Base-by-base conservation (phyloP, 352 stramenopile genomes). In the Phytopythium vexans region DNA sequence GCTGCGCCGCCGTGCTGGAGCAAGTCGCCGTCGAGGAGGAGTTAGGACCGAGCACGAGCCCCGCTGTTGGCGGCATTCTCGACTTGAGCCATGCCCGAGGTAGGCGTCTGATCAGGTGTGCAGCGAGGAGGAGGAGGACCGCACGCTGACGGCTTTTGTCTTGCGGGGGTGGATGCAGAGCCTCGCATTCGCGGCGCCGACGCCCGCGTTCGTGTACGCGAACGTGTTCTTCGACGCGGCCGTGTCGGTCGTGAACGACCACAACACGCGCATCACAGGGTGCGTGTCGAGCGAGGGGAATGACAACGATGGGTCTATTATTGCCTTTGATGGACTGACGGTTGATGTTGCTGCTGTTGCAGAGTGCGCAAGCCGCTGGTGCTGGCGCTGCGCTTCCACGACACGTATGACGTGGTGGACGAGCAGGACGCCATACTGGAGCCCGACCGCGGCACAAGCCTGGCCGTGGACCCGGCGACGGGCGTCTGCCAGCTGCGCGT, bases 381-480 rank as follows among this genome's bases (percentile, higher is more conserved):
- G 52, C 72, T 88, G 54, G 85, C 67, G 1, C 44, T 91, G 51
- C 77, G 81, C 37, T 91, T 74, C 66, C 70, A 88, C 62, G 81
- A 89, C 68, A 87, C 81, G 54, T 85, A 88, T 66, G 81, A 91
- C 60, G 56, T 87, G 9, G 78, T 89, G 6, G 55, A 76, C 1
- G 74, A 88, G 42, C 81, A 88, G 58, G 71, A 76, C 36, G 60
- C 81, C 1, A 57, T 82, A 42, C 60, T 82, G 14, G 56, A 51
- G 39, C 37, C 66, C 21, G 63, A 66, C 46, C 49, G 59, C 31
- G 14, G 55, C 0, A 51, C 62, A 0, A 36, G 60, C 14, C 60
- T 56, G 11, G 47, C 35, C 9, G 64, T 90, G 12, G 59, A 82
- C 51, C 52, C 71, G 0, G 58, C 48, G 12, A 80, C 54, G 8